Evolutionary conservation across 2,329 filamentous ascomycete genomes (phyloP), one percentile per base, ranked within the genome.

Genomic region (Sporothrix luriei): DNA sequence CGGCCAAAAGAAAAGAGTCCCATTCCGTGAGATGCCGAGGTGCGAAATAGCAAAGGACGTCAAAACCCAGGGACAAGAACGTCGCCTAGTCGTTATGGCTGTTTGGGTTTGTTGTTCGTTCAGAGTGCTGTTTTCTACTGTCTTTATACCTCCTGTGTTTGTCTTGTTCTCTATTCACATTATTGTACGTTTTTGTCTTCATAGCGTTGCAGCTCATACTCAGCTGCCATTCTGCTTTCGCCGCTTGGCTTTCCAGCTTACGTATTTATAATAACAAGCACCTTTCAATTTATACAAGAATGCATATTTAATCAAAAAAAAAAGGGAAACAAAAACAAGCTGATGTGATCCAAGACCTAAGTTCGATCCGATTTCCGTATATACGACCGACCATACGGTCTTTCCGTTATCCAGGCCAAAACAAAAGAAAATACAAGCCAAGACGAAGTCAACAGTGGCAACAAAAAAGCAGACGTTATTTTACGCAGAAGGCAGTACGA

Each of bases 141-240:
- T 62, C 21, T 62, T 21, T 51, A 52, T 38, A 66, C 26, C 46
- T 38, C 48, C 7, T 43, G 40, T 7, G 26, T 19, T 61, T 61
- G 19, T 10, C 10, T 38, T 61, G 33, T 61, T 24, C 3, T 43
- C 19, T 14, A 24, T 46, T 62, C 29, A 46, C 21, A 6, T 46
- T 24, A 11, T 7, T 46, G 1, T 61, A 7, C n/a, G 5, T 24
- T 38, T 21, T 40, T 46, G 57, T n/a, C 57, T 21, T 29, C 57
- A 62, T 26, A 62, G 38, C 57, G n/a, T 26, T 46, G 57, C 57
- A 62, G 57, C 57, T 19, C 57, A 21, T 29, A 4, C 24, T 21
- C 33, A 33, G 57, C 38, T 46, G 38, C 38, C 21, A 46, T 46
- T 61, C 33, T 61, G 10, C 14, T 43, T 43, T 40, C 40, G 16